Base-by-base conservation (phyloP, 768 basidiomycete genomes). In the Clitopilus hobsonii region DNA sequence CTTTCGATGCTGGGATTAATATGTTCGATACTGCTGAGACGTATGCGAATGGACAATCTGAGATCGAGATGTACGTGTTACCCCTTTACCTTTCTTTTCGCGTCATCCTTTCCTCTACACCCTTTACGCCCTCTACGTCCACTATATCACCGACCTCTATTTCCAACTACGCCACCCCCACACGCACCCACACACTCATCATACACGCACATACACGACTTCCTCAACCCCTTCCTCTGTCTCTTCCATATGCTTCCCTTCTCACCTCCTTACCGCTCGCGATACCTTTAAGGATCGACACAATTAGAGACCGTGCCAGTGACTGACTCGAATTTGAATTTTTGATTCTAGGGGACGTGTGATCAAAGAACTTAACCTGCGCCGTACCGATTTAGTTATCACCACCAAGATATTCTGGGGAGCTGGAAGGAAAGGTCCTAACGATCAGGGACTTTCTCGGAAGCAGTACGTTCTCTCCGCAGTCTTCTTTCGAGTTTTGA, bases 321-420 rank as follows among this genome's bases (percentile, higher is more conserved):
- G n/a, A n/a, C n/a, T n/a, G n/a, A n/a, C n/a, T n/a, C n/a, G n/a
- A 27, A 38, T 25, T 24, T 11, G 30, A 29, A 26, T n/a, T 13
- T 32, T 50, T n/a, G 32, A 36, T 36, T 11, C 54, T n/a, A 79
- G 77, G 69, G 91, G 91, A 16, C 82, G 86, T 32, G 89, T 84
- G 2, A 81, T 91, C 66, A 84, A 83, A 66, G 89, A 91, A 65
- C 79, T 90, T 16, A 80, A 81, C 6, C 72, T 84, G 60, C 77
- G 81, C 29, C 78, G 89, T 26, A 72, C 76, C 11, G 89, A 92
- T 63, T 69, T 91, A 13, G 77, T 93, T 51, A 75, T 93, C 62
- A 82, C 85, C n/a, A 93, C 91, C 54, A 92, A 92, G 68, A 57
- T 92, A 36, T 92, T 83, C 76, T 92, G 87, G 78, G 91, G 91